A percentile compares a stretch with the other conserved stretches of the same genome.
phyloP scores from a whole-genome alignment of 352 stramenopile species.

The Phytophthora macrochlamydospora region DNA sequence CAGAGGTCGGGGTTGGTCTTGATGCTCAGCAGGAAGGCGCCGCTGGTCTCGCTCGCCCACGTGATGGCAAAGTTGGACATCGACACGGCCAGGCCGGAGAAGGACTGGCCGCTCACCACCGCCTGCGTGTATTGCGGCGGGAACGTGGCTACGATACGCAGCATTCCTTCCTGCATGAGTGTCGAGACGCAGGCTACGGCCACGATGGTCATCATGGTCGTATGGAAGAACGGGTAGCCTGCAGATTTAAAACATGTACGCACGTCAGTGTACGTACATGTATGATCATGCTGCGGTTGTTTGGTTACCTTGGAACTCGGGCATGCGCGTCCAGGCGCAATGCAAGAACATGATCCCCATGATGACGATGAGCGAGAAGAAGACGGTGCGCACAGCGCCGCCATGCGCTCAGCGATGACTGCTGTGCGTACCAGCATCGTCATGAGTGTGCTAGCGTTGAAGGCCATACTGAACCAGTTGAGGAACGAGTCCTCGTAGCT shows the following conservation, averaged over 20 bases:
- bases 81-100: conserved; percentile 74
- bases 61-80: conserved; percentile 77
- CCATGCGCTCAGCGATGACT: conserved; percentile 65
- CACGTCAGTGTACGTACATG: conserved; percentile 1
- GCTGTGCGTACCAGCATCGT: conserved; percentile 76
- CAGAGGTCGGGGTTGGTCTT: conserved; percentile 54
- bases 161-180: conserved; percentile 81
- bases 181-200: conserved; percentile 69
- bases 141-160: conserved; percentile 80
- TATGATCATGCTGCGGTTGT: conserved; percentile 6
- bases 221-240: conserved; percentile 69
- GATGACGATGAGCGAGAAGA: conserved; percentile 70
- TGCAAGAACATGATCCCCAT: conserved; percentile 76
- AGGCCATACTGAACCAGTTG: conserved; percentile 87
- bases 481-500: conserved; percentile 82
- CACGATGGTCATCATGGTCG: conserved; percentile 78
- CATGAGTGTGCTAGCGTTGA: conserved; percentile 82
- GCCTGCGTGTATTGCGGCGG: conserved; percentile 78
- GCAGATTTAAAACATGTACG: conserved; percentile 2
- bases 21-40: conserved; percentile 26
- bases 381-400: conserved; percentile 64
- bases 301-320: conserved; percentile 59
- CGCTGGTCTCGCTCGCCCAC: conserved; percentile 34
- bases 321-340: conserved; percentile 72
- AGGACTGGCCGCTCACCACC: conserved; percentile 77